A percentile compares a stretch with the other conserved stretches of the same genome.
Conservation (phyloP, 495 filamentous ascomycete species). For the Oidiodendron maius region DNA sequence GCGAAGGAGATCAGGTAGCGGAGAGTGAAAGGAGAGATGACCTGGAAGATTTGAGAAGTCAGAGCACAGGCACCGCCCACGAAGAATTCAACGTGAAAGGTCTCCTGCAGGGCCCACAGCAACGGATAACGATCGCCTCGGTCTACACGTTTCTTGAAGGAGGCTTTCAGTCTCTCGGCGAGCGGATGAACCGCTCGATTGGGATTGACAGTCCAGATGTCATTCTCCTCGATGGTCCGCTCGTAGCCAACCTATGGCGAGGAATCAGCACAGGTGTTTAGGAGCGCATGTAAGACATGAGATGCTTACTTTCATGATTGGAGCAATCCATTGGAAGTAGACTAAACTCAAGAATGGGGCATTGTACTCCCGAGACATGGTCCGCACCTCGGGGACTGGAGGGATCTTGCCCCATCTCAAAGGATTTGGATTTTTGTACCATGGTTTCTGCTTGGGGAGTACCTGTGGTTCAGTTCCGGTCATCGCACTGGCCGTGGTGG, state of each 20-base stretch:
- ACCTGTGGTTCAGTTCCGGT: slow-evolving; percentile 15
- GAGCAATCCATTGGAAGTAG: slow-evolving; percentile 64
- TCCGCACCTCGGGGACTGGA: slow-evolving; percentile 51
- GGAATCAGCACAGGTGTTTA: slow-evolving; percentile 3
- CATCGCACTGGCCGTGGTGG: slow-evolving; percentile 20
- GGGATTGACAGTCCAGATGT: slow-evolving; percentile 86
- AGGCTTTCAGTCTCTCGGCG: slow-evolving; percentile 53
- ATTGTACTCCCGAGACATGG: slow-evolving; percentile 48
- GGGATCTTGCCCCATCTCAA: slow-evolving; percentile 53
- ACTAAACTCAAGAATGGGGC: slow-evolving; percentile 55
- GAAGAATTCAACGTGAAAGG: slow-evolving; percentile 80
- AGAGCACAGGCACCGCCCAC: slow-evolving; percentile 74
- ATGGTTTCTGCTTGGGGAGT: slow-evolving; percentile 37
- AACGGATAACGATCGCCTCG: slow-evolving; percentile 70
- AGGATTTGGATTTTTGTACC: slow-evolving; percentile 58
- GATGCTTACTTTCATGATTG: slow-evolving; percentile 55
- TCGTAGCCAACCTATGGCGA: slow-evolving; percentile 72
- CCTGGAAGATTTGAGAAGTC: slow-evolving; percentile 60
- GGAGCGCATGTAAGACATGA: background rate
- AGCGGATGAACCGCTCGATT: slow-evolving; percentile 63
- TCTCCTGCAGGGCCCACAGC: slow-evolving; percentile 77
- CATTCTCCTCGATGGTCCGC: slow-evolving; percentile 73
- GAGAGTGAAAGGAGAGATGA: slow-evolving; percentile 67
- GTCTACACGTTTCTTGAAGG: slow-evolving; percentile 60
- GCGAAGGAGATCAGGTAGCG: slow-evolving; percentile 77